Percentiles rank a stretch among this genome's conserved stretches.
phyloP scores from a whole-genome alignment of 176 grass and related monocot species.

The Hyparrhenia diplandra region DNA sequence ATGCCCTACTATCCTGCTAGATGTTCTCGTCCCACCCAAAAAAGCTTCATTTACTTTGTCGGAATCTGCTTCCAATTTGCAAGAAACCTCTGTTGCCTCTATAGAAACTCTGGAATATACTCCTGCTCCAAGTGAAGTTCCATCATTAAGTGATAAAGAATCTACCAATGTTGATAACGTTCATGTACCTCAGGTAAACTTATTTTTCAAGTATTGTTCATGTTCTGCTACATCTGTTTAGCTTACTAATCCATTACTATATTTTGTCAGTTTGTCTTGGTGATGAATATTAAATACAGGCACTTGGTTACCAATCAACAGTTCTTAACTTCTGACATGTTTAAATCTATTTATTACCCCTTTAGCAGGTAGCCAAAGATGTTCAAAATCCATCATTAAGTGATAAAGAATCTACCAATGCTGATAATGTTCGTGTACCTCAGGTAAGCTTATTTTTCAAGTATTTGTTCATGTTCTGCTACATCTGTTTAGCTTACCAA shows the following conservation, averaged over 20 bases:
- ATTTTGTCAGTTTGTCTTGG: slow-evolving; percentile 13
- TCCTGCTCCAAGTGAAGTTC: slow-evolving; percentile 24
- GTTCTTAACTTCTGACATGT: neutral
- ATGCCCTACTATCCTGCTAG: slow-evolving; percentile 19
- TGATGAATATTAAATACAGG: neutral
- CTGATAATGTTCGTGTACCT: slow-evolving; percentile 42
- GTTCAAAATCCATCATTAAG: slow-evolving; percentile 38
- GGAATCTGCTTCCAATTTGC: slow-evolving; percentile 26
- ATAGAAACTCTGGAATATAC: slow-evolving; percentile 7
- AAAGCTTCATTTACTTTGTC: slow-evolving; percentile 30
- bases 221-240: slow-evolving; percentile 1
- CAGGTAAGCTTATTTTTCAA: slow-evolving; percentile 38
- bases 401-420: slow-evolving; percentile 31
- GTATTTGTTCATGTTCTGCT: slow-evolving; percentile 5
- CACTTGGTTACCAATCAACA: neutral
- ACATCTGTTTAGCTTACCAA: neutral
- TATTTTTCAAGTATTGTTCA: neutral
- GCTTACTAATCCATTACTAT: neutral
- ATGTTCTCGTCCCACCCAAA: slow-evolving; percentile 28
- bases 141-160: slow-evolving; percentile 35
- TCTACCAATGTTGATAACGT: slow-evolving; percentile 21
- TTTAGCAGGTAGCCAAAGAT: slow-evolving; percentile 61
- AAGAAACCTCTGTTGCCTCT: slow-evolving; percentile 35
- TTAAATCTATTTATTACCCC: slow-evolving; percentile 8
- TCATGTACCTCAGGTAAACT: slow-evolving; percentile 56